Evolutionary conservation across 495 filamentous ascomycete genomes (phyloP), one percentile per base, ranked within the genome.

Genomic region (Podospora bellae-mahoneyi): DNA sequence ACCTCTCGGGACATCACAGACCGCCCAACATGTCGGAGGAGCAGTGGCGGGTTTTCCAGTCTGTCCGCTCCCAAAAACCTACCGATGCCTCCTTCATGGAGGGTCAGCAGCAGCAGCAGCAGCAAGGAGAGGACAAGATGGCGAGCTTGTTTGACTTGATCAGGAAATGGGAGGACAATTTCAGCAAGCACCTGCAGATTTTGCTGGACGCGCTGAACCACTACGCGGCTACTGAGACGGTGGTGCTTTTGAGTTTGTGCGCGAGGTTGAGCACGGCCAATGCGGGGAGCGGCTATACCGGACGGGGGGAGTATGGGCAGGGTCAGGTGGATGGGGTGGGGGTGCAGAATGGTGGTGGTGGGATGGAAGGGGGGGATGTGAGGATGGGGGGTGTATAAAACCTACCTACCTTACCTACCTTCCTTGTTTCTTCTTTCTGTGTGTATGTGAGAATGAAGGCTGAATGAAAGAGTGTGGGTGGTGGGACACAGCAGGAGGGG

Each of bases 221-320:
- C 77, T 96, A 96, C 71, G 95, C 95, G 1, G 94, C 94, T 0
- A 99, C 95, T 2, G 95, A 99, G 80, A 98, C 95, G 70, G 95
- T 97, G 32, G 95, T 97, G 27, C 80, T 98, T 67, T 78, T 97
- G 66, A 91, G 94, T 66, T 82, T 99, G 5, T 94, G 92, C 76
- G 91, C 92, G 30, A 77, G 91, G 69, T 73, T 94, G 73, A 90
- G 89, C 67, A 91, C 88, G 55, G 91, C 90, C 48, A 90, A 87
- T 66, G 89, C 92, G 69, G 90, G 90, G 32, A 85, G 82, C 9
- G 85, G 86, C 70, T 85, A 78, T 69, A 79, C 80, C 10, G 85
- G 85, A 28, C 48, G 85, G 28, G 39, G 39, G 39, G 39, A 18
- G 39, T 16, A 48, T 13, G 39, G 5, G 39, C 30, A 32, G 30